Evolutionary conservation across 2,329 filamentous ascomycete genomes (phyloP), one percentile per base, ranked within the genome.

Genomic region (Epichloe coenophiala): DNA sequence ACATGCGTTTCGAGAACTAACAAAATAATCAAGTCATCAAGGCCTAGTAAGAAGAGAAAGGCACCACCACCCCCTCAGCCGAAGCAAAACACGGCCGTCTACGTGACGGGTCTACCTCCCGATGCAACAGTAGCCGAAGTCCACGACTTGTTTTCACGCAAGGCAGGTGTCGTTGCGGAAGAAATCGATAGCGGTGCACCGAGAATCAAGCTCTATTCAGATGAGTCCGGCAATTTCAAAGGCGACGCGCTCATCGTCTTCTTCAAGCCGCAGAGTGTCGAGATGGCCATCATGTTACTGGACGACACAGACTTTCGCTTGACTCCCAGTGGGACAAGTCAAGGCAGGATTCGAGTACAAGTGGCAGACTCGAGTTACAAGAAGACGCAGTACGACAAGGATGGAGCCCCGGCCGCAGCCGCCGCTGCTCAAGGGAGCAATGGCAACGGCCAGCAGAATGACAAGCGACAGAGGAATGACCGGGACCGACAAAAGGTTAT

Each of bases 191-290:
- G 83, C 60, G 86, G 88, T 51, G 79, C 82, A 44, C 88, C 88
- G 43, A 84, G 93, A 38, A 91, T 98, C 68, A 97, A 95, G 70
- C 80, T 98, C 66, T 98, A 98, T 69, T 80, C 75, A 19, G 83
- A 96, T 63, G 80, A 85, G 1, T 69, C 83, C 1, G 93, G 89
- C 19, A 78, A 81, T 15, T 95, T 95, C 75, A 97, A 96, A 64
- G 93, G 93, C 54, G 90, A 97, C 63, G 90, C 88, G 2, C 75
- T 98, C 35, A 74, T 98, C 50, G 87, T 97, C 37, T 98, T 94
- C 70, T 96, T 95, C 76, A 88, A 93, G 59, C 86, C 89, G 0
- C 89, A 95, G 63, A 94, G 87, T n/a, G 91, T 98, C 52, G 73
- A 85, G 41, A 84, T 89, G 71, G 88, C 88, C 43, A 86, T 91